phyloP scores from a whole-genome alignment of 148 eudicot species.

The Vaccinium myrtillus region DNA sequence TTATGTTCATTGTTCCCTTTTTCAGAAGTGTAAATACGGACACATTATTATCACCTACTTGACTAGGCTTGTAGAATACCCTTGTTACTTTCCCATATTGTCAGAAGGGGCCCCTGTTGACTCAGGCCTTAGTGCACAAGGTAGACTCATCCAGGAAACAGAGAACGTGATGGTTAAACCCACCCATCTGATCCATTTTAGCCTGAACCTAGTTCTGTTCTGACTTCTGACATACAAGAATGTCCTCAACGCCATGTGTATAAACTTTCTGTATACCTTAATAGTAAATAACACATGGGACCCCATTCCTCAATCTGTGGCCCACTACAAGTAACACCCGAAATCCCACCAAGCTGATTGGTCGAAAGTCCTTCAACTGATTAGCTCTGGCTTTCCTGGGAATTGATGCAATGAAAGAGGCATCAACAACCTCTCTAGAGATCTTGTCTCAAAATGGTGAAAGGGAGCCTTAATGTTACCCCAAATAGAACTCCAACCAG shows the following conservation, averaged over 20 bases:
- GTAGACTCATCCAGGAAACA: neutral
- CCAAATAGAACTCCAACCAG: slow-evolving; percentile 5
- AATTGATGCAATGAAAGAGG: neutral
- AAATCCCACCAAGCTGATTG: neutral
- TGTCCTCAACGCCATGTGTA: neutral
- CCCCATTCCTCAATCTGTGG: neutral
- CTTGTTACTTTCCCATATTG: too few species aligned
- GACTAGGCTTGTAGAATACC: too few species aligned
- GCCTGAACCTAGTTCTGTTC: neutral
- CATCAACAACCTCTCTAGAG: neutral
- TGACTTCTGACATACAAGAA: neutral
- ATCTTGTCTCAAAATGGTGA: neutral
- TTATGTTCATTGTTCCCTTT: neutral
- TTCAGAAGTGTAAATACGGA: too few species aligned
- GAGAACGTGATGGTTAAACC: neutral
- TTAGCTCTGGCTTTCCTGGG: neutral
- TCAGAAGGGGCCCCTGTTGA: too few species aligned
- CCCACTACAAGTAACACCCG: neutral
- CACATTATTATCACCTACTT: too few species aligned
- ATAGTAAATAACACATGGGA: neutral
- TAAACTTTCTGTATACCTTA: neutral
- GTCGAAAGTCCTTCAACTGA: neutral
- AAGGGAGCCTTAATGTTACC: neutral
- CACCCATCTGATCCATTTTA: neutral
- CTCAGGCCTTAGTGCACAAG: neutral